phyloP scores from a whole-genome alignment of 345 rosid genomes.

The Lepidium sativum region DNA sequence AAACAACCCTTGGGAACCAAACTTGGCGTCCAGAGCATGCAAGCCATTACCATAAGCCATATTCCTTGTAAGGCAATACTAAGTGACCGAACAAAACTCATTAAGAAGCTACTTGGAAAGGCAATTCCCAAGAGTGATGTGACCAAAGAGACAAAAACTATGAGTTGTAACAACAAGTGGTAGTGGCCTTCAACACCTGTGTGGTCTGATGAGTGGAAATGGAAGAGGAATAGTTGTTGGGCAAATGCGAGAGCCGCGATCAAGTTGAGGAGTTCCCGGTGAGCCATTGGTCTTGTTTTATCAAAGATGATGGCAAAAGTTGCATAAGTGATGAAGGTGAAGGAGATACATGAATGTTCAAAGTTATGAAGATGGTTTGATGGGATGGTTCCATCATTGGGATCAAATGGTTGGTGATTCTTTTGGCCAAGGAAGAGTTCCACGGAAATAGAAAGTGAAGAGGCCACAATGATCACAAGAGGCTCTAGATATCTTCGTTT shows the following conservation, averaged over 20 bases:
- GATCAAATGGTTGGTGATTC: conserved; percentile 71
- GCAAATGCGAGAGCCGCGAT: conserved; percentile 55
- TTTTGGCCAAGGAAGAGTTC: conserved; percentile 71
- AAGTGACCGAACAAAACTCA: conserved; percentile 57
- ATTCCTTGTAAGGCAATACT: conserved; percentile 67
- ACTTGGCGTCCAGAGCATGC: conserved; percentile 65
- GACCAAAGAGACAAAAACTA: conserved; percentile 41
- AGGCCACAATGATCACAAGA: conserved; percentile 44
- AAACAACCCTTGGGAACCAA: conserved; percentile 58
- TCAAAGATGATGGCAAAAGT: conserved; percentile 52
- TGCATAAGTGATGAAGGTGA: conserved; percentile 61
- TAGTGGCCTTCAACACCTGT: conserved; percentile 81
- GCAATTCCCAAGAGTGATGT: conserved; percentile 61
- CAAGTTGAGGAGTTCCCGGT: conserved; percentile 35
- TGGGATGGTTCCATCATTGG: conserved; percentile 63
- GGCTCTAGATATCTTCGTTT: conserved; percentile 55
- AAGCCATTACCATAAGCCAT: conserved; percentile 72
- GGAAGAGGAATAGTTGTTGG: conserved; percentile 68
- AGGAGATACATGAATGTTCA: conserved; percentile 66
- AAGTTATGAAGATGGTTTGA: conserved; percentile 84
- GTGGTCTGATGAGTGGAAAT: conserved; percentile 76
- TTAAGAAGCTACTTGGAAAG: conserved; percentile 51
- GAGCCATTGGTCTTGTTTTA: conserved; percentile 27
- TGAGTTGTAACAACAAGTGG: conserved; percentile 60
- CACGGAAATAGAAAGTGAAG: conserved; percentile 54